Conservation (phyloP, 176 grass and related monocot genomes). For the Oryza meyeriana region DNA sequence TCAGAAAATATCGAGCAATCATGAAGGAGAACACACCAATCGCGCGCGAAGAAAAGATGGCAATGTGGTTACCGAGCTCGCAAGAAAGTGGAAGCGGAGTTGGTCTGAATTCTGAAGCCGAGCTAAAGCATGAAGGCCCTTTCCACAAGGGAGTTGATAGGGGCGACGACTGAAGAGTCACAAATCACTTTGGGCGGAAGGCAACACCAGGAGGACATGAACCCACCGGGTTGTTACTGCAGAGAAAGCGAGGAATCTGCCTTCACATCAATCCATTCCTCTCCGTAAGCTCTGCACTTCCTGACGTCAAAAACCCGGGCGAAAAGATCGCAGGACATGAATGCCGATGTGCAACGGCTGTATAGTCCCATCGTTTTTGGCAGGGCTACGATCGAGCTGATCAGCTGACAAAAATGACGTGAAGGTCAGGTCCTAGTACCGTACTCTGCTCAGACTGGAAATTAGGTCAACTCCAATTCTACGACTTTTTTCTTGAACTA, state of each 20-base stretch:
- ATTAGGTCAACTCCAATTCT: not conserved
- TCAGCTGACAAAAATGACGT: not conserved
- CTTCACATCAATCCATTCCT: slow-evolving; percentile 5
- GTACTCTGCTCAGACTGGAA: not conserved
- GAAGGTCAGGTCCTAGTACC: not conserved
- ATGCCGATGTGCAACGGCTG: not conserved
- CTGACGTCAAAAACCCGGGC: not conserved
- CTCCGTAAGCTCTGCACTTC: not conserved
- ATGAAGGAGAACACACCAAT: not conserved
- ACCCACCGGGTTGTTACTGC: not conserved
- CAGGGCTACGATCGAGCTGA: not conserved
- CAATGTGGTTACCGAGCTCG: not conserved
- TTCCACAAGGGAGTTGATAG: not conserved
- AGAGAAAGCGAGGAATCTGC: not conserved
- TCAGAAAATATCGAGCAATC: not conserved
- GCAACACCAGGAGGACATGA: not conserved
- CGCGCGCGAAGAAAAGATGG: not conserved
- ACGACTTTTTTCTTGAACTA: no score
- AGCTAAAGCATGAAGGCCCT: not conserved
- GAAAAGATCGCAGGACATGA: not conserved
- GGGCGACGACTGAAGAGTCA: not conserved
- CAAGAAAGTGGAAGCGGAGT: not conserved
- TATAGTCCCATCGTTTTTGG: not conserved
- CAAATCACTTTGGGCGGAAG: not conserved
- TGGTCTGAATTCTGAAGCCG: slow-evolving; percentile 17